A percentile compares a stretch with the other conserved stretches of the same genome.
Conservation (phyloP, 2,329 filamentous ascomycete species). For the Setomelanomma holmii region DNA sequence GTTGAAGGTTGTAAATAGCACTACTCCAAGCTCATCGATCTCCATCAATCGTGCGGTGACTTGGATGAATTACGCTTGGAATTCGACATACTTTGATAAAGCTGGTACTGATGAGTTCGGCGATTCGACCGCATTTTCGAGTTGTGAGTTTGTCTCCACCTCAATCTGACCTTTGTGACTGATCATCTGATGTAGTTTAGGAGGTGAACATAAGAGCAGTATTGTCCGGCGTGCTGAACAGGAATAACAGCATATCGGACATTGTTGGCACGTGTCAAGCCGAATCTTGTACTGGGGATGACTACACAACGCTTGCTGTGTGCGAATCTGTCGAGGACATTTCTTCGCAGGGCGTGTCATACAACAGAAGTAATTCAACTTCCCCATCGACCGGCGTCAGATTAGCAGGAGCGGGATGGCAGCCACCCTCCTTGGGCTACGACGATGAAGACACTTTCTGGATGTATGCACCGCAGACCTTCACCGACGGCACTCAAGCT, state of each 20-base stretch:
- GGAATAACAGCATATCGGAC: neutral
- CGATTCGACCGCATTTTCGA: too few species aligned
- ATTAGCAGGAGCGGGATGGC: neutral
- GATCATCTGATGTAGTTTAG: neutral
- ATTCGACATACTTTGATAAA: too few species aligned
- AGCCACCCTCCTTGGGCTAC: neutral
- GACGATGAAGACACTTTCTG: neutral
- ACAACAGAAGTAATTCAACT: neutral
- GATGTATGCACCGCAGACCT: neutral
- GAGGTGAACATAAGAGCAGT: neutral
- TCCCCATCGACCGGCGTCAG: neutral
- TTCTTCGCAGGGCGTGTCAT: neutral
- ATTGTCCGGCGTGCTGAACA: neutral
- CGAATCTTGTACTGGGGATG: neutral
- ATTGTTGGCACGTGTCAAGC: neutral
- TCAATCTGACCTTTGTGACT: neutral
- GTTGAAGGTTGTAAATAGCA: neutral
- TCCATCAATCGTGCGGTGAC: too few species aligned
- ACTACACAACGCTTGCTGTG: constrained; percentile 5
- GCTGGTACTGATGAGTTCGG: too few species aligned
- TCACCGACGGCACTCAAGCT: too few species aligned
- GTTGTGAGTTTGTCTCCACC: too few species aligned
- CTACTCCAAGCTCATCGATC: too few species aligned
- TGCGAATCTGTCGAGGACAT: constrained; percentile 1
- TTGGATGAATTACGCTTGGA: too few species aligned